Base-by-base conservation (phyloP, 2,329 filamentous ascomycete species). In the Xylariales sp. region DNA sequence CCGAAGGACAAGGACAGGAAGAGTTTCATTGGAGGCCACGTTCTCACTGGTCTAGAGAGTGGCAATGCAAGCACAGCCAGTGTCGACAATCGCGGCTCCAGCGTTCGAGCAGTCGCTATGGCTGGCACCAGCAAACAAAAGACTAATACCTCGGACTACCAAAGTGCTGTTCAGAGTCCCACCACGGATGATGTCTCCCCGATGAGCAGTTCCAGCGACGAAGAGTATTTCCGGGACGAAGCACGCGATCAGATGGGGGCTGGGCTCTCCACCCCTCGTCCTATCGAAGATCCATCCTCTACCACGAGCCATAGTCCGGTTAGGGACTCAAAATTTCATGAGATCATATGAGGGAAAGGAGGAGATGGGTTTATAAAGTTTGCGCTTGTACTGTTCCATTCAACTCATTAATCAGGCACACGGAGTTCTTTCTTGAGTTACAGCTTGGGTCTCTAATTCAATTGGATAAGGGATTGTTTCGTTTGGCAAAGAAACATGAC, bases 241-340 rank as follows among this genome's bases (percentile, higher is more conserved):
- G 45, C 36, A n/a, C 32, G 44, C 15, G 73, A 78, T 43, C 75
- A 78, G 57, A 71, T 67, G 8, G 63, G 64, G 44, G 50, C 15
- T 24, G 48, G 24, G 34, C 46, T 71, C 10, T 61, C 61, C 18
- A 62, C 69, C 7, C 70, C 69, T 1, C 54, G 55, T 10, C 58
- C 54, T 2, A 58, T 71, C 6, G 53, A 49, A 24, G 63, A 65
- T 10, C 50, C 56, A 12, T 54, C 51, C 0, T 49, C 48, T 15
- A 57, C 60, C n/a, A 62, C 65, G 35, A 68, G 68, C 34, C 66
- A 66, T 38, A 81, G 76, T 55, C 76, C 77, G 1, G 70, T 62
- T 4, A 63, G 78, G 40, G 75, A 76, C 46, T 79, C 78, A 28
- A 74, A 68, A 50, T 84, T 84, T 49, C 66, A 65, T 35, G 80